Evolutionary conservation across 2,329 filamentous ascomycete species (phyloP).

Genomic region (Leptosphaerulina australis): DNA sequence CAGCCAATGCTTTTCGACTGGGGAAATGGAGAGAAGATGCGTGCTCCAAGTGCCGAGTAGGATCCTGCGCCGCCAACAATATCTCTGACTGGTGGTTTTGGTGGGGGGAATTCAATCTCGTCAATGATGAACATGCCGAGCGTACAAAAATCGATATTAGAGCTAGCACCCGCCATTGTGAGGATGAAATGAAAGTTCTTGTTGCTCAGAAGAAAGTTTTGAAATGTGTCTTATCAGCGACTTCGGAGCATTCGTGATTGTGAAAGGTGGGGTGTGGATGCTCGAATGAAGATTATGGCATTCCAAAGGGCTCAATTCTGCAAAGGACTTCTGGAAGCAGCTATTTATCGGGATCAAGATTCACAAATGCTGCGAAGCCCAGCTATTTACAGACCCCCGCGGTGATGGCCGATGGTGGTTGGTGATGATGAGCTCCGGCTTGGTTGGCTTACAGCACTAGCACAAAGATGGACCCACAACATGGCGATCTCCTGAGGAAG

Average conservation of each 20-base stretch:
- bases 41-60: constrained; percentile 85
- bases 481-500: constrained; percentile 2
- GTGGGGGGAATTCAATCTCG: constrained; percentile 84
- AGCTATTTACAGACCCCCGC: constrained; percentile 15
- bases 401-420: constrained; percentile 5
- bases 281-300: background rate
- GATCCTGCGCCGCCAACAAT: constrained; percentile 89
- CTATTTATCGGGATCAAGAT: background rate
- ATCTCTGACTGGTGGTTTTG: constrained; percentile 70
- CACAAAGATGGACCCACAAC: constrained; percentile 4
- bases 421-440: constrained; percentile 2
- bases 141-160: constrained; percentile 61
- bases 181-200: too few relatives aligned
- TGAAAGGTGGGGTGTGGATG: background rate
- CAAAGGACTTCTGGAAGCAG: background rate
- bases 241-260: background rate
- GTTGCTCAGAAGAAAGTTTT: background rate
- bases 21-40: constrained; percentile 76
- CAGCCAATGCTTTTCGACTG: constrained; percentile 75
- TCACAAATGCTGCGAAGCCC: background rate
- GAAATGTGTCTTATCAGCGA: constrained; percentile 5
- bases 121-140: constrained; percentile 72
- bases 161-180: background rate
- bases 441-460: constrained; percentile 14
- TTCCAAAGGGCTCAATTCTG: background rate